Conservation (phyloP, 176 grass and related monocot genomes). For the Elymus sibiricus region DNA sequence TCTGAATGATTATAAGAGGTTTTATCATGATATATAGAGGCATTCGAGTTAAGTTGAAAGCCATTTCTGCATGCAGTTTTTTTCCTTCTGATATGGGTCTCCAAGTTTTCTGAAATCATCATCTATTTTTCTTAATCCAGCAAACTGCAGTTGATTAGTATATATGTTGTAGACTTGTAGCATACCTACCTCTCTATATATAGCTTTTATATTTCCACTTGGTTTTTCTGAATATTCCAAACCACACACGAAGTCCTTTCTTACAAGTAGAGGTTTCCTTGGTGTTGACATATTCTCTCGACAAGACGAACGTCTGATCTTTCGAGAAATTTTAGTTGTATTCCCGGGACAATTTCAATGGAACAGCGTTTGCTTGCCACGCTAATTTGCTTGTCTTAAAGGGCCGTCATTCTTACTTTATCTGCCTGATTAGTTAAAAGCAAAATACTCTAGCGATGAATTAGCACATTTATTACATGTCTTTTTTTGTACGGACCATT, state of each 20-base stretch:
- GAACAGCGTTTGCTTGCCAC: neutral
- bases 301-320: neutral
- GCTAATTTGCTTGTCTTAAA: neutral
- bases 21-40: neutral
- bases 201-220: neutral
- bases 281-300: slow-evolving; percentile 11
- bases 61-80: neutral
- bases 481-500: neutral
- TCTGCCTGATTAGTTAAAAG: neutral
- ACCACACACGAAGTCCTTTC: neutral
- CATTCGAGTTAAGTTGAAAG: neutral
- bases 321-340: neutral
- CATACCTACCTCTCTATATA: neutral
- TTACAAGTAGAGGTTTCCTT: slow-evolving; percentile 17
- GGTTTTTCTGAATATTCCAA: slow-evolving; percentile 16
- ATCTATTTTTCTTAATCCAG: neutral
- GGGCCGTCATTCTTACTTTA: neutral
- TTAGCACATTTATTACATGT: neutral
- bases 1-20: neutral
- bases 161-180: neutral
- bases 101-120: neutral
- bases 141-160: neutral
- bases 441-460: neutral
- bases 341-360: slow-evolving; percentile 7
- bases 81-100: neutral